Conservation (phyloP, 2,329 filamentous ascomycete genomes). For the Ophiocordyceps camponoti-saundersi region DNA sequence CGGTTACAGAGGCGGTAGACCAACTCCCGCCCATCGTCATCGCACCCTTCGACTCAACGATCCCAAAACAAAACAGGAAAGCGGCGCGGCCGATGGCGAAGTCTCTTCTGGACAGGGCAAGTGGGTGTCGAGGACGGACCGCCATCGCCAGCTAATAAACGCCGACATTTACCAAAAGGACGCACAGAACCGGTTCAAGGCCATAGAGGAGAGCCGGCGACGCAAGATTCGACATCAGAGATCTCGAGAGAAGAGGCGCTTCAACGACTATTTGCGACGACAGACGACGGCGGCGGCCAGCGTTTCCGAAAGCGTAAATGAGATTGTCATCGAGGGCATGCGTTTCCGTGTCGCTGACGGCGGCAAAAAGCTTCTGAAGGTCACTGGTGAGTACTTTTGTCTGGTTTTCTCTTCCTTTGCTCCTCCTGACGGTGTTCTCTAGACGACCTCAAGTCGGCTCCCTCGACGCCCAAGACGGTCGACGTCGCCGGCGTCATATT, state of each 20-base stretch:
- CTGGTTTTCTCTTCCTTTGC: too few relatives aligned
- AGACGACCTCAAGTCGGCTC: constrained; percentile 43
- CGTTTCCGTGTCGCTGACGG: constrained; percentile 57
- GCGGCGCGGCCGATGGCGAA: constrained; percentile 17
- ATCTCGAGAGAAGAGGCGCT: constrained; percentile 40
- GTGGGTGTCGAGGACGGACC: constrained; percentile 59
- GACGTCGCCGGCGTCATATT: constrained; percentile 65
- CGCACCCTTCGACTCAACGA: constrained; percentile 48
- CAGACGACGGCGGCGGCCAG: constrained; percentile 9
- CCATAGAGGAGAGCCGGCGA: constrained; percentile 52
- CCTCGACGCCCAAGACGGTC: constrained; percentile 57
- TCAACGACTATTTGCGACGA: constrained; percentile 21
- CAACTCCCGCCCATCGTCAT: constrained; percentile 22
- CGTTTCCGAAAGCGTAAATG: constrained; percentile 25
- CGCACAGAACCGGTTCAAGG: constrained; percentile 47
- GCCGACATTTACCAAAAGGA: constrained; percentile 62
- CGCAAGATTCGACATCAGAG: constrained; percentile 37
- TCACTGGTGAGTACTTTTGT: constrained; percentile 37
- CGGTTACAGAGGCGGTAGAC: constrained; percentile 18
- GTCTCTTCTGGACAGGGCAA: constrained; percentile 13
- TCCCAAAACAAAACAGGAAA: constrained; percentile 14
- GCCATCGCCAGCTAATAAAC: constrained; percentile 72
- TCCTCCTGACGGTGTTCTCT: constrained; percentile 2
- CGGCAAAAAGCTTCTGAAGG: constrained; percentile 67
- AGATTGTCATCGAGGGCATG: constrained; percentile 54